These are phyloP conservation scores for Fusarium verrucosum DNA, from an alignment of 2,329 filamentous ascomycete genomes.

Conservation along the genomic window DNA sequence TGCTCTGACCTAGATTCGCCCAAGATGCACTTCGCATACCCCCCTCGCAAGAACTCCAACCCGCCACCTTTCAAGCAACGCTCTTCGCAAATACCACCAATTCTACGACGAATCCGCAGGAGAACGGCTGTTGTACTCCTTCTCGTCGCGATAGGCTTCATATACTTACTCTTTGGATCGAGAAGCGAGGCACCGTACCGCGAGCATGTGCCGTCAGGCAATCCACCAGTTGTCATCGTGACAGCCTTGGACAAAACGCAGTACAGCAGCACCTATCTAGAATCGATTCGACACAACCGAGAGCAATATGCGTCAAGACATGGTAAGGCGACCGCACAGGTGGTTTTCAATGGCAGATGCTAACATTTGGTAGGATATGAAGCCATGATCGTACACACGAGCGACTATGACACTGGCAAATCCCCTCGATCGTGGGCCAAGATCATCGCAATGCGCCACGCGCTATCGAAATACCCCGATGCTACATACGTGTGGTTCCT, in stretches of 20 bases:
- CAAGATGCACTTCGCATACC: conserved; percentile 89
- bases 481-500: conserved; percentile 88
- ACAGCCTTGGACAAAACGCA: conserved; percentile 79
- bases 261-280: conserved; percentile 72
- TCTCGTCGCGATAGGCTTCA: conserved; percentile 63
- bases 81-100: conserved; percentile 61
- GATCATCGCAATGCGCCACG: conserved; percentile 88
- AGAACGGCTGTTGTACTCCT: conserved; percentile 66
- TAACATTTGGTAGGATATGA: conserved; percentile 74
- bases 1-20: background rate
- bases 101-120: conserved; percentile 69
- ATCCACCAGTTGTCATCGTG: conserved; percentile 77
- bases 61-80: conserved; percentile 75
- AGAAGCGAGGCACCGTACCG: conserved; percentile 45
- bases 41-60: conserved; percentile 83
- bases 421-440: conserved; percentile 75
- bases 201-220: conserved; percentile 59
- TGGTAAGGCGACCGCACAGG: conserved; percentile 63
- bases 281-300: conserved; percentile 82
- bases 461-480: conserved; percentile 80
- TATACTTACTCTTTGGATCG: conserved; percentile 67
- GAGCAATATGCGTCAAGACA: conserved; percentile 85
- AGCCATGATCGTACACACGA: conserved; percentile 81
- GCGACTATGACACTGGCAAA: conserved; percentile 76
- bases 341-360: background rate